phyloP scores from a whole-genome alignment of 768 basidiomycete genomes.

The Kockovaella imperatae region DNA sequence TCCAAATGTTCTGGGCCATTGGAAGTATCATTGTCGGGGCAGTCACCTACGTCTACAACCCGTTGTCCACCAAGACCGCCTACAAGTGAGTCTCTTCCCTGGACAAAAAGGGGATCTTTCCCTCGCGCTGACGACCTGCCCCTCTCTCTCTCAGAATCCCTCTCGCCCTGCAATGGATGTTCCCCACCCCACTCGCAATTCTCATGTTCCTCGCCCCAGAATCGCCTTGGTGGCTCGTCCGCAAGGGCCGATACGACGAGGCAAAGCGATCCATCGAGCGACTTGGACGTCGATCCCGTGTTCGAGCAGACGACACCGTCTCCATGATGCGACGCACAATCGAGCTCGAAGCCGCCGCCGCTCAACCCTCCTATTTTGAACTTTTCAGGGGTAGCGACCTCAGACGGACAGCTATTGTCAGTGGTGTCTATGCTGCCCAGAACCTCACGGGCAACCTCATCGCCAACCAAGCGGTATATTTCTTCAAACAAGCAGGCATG shows the following conservation, averaged over 20 bases:
- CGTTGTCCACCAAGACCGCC: slow-evolving; percentile 11
- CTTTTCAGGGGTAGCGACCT: slow-evolving; percentile 29
- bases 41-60: slow-evolving; percentile 30
- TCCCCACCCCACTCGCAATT: slow-evolving; percentile 31
- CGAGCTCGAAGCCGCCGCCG: slow-evolving; percentile 13
- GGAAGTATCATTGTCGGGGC: slow-evolving; percentile 39
- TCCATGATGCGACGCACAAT: slow-evolving; percentile 40
- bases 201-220: slow-evolving; percentile 40
- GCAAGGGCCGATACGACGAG: slow-evolving; percentile 30
- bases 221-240: slow-evolving; percentile 39
- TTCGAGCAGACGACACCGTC: slow-evolving; percentile 17
- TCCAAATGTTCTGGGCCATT: slow-evolving; percentile 41
- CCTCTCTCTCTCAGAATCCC: slow-evolving; percentile 17
- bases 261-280: slow-evolving; percentile 22
- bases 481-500: slow-evolving; percentile 16
- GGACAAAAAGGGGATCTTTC: neutral
- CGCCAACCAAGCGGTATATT: slow-evolving; percentile 28
- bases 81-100: slow-evolving; percentile 18
- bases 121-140: neutral
- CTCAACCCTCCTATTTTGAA: slow-evolving; percentile 5
- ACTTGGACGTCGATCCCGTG: slow-evolving; percentile 11
- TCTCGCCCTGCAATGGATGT: slow-evolving; percentile 36
- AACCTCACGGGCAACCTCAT: slow-evolving; percentile 37
- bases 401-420: slow-evolving; percentile 30
- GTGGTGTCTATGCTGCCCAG: slow-evolving; percentile 33